Evolutionary conservation across 2,329 filamentous ascomycete genomes (phyloP).

Genomic region (Aspergillus sp.): DNA sequence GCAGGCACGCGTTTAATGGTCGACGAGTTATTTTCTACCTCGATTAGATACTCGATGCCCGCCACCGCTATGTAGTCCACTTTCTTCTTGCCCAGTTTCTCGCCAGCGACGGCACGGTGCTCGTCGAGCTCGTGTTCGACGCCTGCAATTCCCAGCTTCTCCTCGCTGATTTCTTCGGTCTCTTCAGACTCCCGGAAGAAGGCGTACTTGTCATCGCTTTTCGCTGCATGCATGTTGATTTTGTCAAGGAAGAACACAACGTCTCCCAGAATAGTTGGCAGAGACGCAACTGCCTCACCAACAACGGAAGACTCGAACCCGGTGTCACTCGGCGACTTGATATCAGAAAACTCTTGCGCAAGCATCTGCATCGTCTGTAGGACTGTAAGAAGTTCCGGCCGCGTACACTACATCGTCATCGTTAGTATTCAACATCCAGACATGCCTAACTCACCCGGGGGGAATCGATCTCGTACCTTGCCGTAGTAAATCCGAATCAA

Average conservation of each 20-base stretch:
- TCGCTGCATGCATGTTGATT: slow-evolving; percentile 77
- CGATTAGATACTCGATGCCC: slow-evolving; percentile 90
- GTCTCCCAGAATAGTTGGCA: slow-evolving; percentile 67
- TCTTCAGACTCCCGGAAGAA: slow-evolving; percentile 87
- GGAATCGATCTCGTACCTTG: slow-evolving; percentile 42
- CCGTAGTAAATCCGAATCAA: slow-evolving; percentile 95
- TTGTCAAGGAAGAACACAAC: slow-evolving; percentile 70
- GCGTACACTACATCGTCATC: slow-evolving; percentile 51
- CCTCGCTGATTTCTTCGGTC: slow-evolving; percentile 77
- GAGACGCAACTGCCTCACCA: slow-evolving; percentile 59
- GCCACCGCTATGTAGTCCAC: slow-evolving; percentile 75
- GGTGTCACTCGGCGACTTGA: slow-evolving; percentile 56
- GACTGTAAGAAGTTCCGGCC: slow-evolving; percentile 76
- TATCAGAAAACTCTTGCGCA: slow-evolving; percentile 62
- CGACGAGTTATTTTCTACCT: slow-evolving; percentile 64
- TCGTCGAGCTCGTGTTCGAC: slow-evolving; percentile 82
- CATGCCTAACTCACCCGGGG: no score
- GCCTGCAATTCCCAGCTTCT: slow-evolving; percentile 83
- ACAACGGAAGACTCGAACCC: slow-evolving; percentile 67
- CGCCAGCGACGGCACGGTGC: slow-evolving; percentile 63
- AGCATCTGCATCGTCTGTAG: slow-evolving; percentile 80
- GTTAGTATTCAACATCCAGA: slow-evolving; percentile 10
- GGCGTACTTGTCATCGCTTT: slow-evolving; percentile 80
- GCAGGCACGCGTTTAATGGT: slow-evolving; percentile 82
- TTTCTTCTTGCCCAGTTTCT: slow-evolving; percentile 62